A percentile compares a stretch with the other conserved stretches of the same genome.
Evolutionary conservation across 2,329 filamentous ascomycete species (phyloP).

Genomic region (Mycocentrospora acerina): DNA sequence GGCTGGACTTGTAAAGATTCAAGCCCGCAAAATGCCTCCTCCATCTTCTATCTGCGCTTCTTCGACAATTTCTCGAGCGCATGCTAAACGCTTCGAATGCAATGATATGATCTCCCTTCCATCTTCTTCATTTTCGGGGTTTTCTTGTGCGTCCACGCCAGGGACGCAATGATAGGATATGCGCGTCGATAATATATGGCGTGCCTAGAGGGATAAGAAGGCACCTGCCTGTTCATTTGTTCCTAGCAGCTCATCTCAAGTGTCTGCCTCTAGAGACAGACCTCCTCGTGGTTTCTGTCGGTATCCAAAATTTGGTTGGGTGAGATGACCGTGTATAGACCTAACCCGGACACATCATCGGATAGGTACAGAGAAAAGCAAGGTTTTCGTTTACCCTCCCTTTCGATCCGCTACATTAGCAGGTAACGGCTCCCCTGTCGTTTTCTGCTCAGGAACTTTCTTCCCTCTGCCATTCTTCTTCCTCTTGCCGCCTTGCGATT

Average conservation of each 20-base stretch:
- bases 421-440: conserved; percentile 45
- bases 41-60: not conserved
- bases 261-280: not conserved
- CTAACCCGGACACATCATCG: not conserved
- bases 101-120: too few species aligned
- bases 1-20: too few species aligned
- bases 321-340: not conserved
- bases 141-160: too few species aligned
- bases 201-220: not conserved
- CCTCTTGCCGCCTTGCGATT: conserved; percentile 23
- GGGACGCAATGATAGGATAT: too few species aligned
- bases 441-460: conserved; percentile 32
- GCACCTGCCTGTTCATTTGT: not conserved
- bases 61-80: not conserved
- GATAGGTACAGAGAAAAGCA: not conserved
- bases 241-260: not conserved
- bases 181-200: not conserved
- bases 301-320: not conserved
- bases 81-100: not conserved
- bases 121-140: too few species aligned
- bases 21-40: too few species aligned
- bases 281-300: not conserved
- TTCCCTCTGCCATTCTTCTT: conserved; percentile 31
- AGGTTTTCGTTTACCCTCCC: conserved; percentile 38
- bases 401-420: conserved; percentile 49